A percentile compares a stretch with the other conserved stretches of the same genome.
Evolutionary conservation across 495 filamentous ascomycete species (phyloP).

Genomic region (Lasiosphaeriaceae sp.): DNA sequence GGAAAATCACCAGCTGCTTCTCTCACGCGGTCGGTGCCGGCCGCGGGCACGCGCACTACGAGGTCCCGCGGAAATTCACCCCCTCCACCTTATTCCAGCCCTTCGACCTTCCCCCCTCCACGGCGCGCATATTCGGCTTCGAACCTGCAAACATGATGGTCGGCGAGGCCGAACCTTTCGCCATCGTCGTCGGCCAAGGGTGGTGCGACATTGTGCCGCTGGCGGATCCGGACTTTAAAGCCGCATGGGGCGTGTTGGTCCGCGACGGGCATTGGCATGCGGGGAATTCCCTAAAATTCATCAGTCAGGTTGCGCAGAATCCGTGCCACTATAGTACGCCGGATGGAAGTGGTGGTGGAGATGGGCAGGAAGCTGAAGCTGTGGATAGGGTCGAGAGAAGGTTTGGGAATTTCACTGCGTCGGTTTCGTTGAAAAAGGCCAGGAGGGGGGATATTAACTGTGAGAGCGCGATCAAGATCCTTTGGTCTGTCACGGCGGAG

Average conservation of each 20-base stretch:
- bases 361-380: neutral
- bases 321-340: neutral
- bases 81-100: constrained; percentile 13
- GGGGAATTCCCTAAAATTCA: constrained; percentile 7
- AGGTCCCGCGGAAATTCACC: constrained; percentile 15
- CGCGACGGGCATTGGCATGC: constrained; percentile 18
- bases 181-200: constrained; percentile 16
- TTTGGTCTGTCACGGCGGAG: constrained; percentile 7
- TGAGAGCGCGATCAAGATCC: constrained; percentile 21
- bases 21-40: constrained; percentile 21
- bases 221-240: constrained; percentile 4
- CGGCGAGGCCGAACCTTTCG: constrained; percentile 9
- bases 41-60: constrained; percentile 15
- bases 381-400: constrained; percentile 12
- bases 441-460: constrained; percentile 18
- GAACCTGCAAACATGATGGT: neutral
- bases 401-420: constrained; percentile 6
- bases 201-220: constrained; percentile 19
- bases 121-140: neutral
- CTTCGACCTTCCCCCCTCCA: constrained; percentile 18
- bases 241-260: constrained; percentile 15
- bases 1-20: constrained; percentile 21
- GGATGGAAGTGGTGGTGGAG: neutral
- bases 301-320: constrained; percentile 2
- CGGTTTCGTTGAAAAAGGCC: constrained; percentile 19